Conservation (phyloP, 805 yeast species). For the Suhomyces emberorum region DNA sequence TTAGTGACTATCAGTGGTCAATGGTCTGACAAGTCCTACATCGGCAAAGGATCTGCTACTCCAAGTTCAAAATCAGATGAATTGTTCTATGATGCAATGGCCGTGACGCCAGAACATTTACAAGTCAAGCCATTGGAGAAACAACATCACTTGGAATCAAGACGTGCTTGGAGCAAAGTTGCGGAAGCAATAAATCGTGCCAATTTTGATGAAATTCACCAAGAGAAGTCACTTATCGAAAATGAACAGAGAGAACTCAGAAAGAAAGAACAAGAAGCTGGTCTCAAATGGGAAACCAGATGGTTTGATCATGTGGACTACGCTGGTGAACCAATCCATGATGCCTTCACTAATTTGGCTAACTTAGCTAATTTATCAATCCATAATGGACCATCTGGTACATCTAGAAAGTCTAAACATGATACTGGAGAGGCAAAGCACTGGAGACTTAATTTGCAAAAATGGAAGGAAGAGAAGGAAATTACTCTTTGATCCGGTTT, state of each 20-base stretch:
- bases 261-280: conserved; percentile 63
- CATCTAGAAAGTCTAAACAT: conserved; percentile 51
- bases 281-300: conserved; percentile 68
- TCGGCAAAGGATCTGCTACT: conserved; percentile 53
- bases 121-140: conserved; percentile 76
- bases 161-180: conserved; percentile 87
- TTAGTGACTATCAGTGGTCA: conserved; percentile 83
- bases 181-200: conserved; percentile 80
- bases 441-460: conserved; percentile 63
- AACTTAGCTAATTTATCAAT: conserved; percentile 54
- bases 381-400: conserved; percentile 67
- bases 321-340: conserved; percentile 16
- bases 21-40: conserved; percentile 80
- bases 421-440: conserved; percentile 53
- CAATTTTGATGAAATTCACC: conserved; percentile 70
- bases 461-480: conserved; percentile 60
- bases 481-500: conserved; percentile 45
- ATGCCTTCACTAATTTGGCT: conserved; percentile 34
- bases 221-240: conserved; percentile 76
- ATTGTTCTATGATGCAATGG: conserved; percentile 62
- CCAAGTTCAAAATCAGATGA: conserved; percentile 43
- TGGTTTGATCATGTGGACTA: conserved; percentile 63
- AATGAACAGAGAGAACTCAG: conserved; percentile 81
- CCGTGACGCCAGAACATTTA: conserved; percentile 51
- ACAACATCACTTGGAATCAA: conserved; percentile 78